Evolutionary conservation across 192 early-diverging fungal genomes (phyloP).

Genomic region (Podila horticola): DNA sequence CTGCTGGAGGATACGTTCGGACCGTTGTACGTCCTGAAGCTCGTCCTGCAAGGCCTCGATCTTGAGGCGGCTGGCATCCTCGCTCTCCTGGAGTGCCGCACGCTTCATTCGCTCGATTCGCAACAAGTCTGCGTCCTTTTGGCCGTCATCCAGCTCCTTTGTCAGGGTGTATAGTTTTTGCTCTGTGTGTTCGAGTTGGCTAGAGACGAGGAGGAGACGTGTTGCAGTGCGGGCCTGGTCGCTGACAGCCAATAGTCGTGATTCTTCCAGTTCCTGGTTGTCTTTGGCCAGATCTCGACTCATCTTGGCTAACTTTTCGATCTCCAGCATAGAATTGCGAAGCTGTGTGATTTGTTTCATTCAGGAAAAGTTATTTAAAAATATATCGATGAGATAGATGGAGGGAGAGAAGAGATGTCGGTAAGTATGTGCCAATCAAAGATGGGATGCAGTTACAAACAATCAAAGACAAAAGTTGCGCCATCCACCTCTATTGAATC

Average conservation of each 20-base stretch:
- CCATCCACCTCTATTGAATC: no score
- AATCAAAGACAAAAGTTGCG: not conserved
- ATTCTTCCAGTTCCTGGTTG: slow-evolving; percentile 45
- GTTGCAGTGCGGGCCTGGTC: slow-evolving; percentile 45
- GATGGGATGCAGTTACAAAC: not conserved
- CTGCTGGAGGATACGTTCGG: slow-evolving; percentile 34
- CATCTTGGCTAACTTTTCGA: slow-evolving; percentile 38
- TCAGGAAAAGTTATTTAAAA: not conserved
- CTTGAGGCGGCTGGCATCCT: slow-evolving; percentile 28
- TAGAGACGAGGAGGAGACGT: slow-evolving; percentile 32
- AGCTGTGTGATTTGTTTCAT: slow-evolving; percentile 14
- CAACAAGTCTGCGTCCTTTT: slow-evolving; percentile 33
- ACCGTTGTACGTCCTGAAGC: slow-evolving; percentile 30
- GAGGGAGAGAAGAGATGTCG: not conserved
- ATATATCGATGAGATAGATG: not conserved
- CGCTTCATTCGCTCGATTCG: slow-evolving; percentile 36
- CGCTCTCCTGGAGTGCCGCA: slow-evolving; percentile 33
- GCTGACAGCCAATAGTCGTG: slow-evolving; percentile 26
- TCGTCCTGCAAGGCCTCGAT: slow-evolving; percentile 42
- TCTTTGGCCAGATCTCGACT: slow-evolving; percentile 35
- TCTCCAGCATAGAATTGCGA: slow-evolving; percentile 33
- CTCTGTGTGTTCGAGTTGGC: slow-evolving; percentile 46
- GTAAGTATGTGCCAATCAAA: not conserved
- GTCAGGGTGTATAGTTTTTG: slow-evolving; percentile 38
- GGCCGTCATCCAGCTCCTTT: slow-evolving; percentile 25